phyloP scores from a whole-genome alignment of 495 filamentous ascomycete species.

The Lasiosphaeria miniovina region DNA sequence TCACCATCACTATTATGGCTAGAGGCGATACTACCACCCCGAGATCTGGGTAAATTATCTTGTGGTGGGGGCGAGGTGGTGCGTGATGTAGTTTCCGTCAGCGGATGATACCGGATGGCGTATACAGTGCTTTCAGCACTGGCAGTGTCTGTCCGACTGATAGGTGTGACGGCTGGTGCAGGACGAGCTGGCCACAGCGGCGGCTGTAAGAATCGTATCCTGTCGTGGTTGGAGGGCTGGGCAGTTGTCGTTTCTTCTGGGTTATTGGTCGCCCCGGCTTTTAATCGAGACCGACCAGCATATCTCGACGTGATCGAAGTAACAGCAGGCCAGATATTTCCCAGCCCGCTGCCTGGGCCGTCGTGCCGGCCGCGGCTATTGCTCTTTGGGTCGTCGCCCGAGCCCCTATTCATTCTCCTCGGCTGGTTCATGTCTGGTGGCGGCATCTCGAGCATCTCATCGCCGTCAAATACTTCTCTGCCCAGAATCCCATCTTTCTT shows the following conservation, averaged over 20 bases:
- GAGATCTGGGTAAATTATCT: slow-evolving; percentile 29
- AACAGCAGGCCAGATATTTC: slow-evolving; percentile 47
- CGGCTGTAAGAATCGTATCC: slow-evolving; percentile 39
- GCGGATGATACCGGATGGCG: slow-evolving; percentile 76
- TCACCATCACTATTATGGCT: slow-evolving; percentile 27
- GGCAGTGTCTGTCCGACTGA: slow-evolving; percentile 74
- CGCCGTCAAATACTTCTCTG: slow-evolving; percentile 91
- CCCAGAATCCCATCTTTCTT: slow-evolving; percentile 94
- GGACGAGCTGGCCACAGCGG: slow-evolving; percentile 60
- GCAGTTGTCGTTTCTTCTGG: slow-evolving; percentile 21
- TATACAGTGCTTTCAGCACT: slow-evolving; percentile 76
- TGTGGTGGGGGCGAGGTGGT: slow-evolving; percentile 33
- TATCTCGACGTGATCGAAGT: slow-evolving; percentile 42
- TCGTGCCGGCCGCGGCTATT: slow-evolving; percentile 18
- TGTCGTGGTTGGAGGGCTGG: slow-evolving; percentile 28
- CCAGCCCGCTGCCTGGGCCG: slow-evolving; percentile 27
- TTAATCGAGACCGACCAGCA: slow-evolving; percentile 25
- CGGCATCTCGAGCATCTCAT: slow-evolving; percentile 86
- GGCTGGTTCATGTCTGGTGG: slow-evolving; percentile 42
- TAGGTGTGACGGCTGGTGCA: slow-evolving; percentile 61
- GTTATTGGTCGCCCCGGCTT: slow-evolving; percentile 22
- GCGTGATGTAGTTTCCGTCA: slow-evolving; percentile 59
- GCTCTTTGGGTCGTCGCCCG: slow-evolving; percentile 27
- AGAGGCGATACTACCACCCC: slow-evolving; percentile 32
- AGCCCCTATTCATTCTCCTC: slow-evolving; percentile 33